Base-by-base conservation (phyloP, 331 rosid species). In the Saraca asoca region DNA sequence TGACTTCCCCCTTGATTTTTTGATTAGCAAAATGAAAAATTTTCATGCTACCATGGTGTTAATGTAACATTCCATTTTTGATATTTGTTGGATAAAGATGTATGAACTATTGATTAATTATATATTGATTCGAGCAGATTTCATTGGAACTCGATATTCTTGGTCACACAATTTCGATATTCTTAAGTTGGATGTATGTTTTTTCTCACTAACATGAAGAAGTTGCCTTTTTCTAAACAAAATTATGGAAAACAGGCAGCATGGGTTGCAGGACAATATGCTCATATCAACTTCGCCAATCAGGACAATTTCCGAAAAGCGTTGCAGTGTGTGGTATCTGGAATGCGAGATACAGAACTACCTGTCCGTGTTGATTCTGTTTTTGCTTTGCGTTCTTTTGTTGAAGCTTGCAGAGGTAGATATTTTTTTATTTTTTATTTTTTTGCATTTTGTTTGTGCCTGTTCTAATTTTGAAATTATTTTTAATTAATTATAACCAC, bases 231-330 rank as follows among this genome's bases (percentile, higher is more conserved):
- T 52, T 19, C 8, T 66, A 24, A 24, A 24, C 31, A 24, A 24
- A 24, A 24, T 62, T 71, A 54, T 65, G 70, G 50, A 58, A 61
- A 68, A 71, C 70, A 93, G 98, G 98, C 98, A 7, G 96, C 98
- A 52, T 93, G 98, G 98, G 98, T 93, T 72, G 90, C 96, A 0
- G 98, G 98, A 80, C 98, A 93, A 66, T 93, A 93, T 74, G 96
- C 96, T 41, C 84, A 86, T 56, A 78, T 93, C 57, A 90, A 68
- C 81, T 93, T 93, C 56, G 77, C 89, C 10, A 91, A 93, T 63
- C 90, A 87, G 75, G 84, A 86, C 82, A 93, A 90, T 80, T 93
- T 93, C 62, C 90, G 78, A 14, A 86, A 84, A 58, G 97, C 98
- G 43, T 77, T 93, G 79, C 96, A 86, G 44, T 90, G 97, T 81